Conservation (phyloP, 140 eudicot species). For the Oenanthe javanica region DNA sequence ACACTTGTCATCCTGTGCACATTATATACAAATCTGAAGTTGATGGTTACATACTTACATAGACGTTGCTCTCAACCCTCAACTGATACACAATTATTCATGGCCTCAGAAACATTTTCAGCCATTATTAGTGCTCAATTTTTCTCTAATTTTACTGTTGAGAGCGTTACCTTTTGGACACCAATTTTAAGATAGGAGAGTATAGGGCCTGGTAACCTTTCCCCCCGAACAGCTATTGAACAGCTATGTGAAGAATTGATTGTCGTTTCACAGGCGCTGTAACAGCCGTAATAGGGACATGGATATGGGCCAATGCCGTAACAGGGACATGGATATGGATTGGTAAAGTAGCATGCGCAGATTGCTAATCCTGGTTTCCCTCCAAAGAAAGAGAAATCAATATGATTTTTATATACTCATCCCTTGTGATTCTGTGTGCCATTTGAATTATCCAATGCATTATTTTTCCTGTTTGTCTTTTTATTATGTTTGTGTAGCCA, state of each 20-base stretch:
- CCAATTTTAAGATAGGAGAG: neutral
- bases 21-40: neutral
- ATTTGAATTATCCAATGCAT: neutral
- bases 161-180: neutral
- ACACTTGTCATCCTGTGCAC: neutral
- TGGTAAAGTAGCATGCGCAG: too few species aligned
- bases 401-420: slow-evolving; percentile 1
- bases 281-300: neutral
- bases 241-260: neutral
- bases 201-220: neutral
- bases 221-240: neutral
- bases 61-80: neutral
- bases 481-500: neutral
- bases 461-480: neutral
- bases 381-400: neutral
- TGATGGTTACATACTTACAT: neutral
- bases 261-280: neutral
- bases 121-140: neutral
- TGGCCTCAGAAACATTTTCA: neutral
- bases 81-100: neutral
- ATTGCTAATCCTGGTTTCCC: neutral
- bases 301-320: neutral
- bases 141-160: neutral
- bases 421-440: slow-evolving; percentile 1
- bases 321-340: neutral